Conservation (phyloP, 257 asterid genomes). For the Penstemon davidsonii region DNA sequence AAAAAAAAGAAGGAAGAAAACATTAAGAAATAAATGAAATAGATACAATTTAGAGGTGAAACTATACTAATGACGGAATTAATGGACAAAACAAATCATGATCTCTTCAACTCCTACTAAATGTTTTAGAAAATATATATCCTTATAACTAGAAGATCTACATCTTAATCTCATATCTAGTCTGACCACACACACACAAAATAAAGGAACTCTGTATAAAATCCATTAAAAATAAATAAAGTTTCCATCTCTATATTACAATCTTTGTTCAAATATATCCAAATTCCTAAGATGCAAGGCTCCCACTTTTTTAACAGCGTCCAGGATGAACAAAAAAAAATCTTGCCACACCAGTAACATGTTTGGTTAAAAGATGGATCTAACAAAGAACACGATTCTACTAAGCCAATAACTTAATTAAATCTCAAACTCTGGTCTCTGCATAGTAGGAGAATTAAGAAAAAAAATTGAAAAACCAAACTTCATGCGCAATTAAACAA, state of each 20-base stretch:
- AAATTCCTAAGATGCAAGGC: neutral
- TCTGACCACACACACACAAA: neutral
- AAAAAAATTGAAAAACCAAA: neutral
- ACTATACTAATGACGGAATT: conserved; percentile 1
- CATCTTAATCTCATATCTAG: neutral
- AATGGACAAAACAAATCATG: neutral
- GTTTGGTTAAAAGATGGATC: conserved; percentile 8
- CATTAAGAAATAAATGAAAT: neutral
- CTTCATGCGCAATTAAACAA: neutral
- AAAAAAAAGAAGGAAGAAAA: neutral
- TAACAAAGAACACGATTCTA: neutral
- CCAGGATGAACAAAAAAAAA: conserved; percentile 9
- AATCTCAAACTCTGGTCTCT: conserved; percentile 18
- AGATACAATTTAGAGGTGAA: neutral
- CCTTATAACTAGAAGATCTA: conserved; percentile 8
- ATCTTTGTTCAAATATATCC: no score
- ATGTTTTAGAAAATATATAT: neutral
- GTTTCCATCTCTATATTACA: neutral
- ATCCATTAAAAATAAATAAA: neutral
- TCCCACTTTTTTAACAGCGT: neutral
- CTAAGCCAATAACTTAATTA: neutral
- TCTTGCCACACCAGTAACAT: neutral
- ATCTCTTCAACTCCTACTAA: neutral
- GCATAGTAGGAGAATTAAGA: neutral
- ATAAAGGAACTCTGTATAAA: neutral